Evolutionary conservation across 257 asterid genomes (phyloP).

Genomic region (Solanum verrucosum): DNA sequence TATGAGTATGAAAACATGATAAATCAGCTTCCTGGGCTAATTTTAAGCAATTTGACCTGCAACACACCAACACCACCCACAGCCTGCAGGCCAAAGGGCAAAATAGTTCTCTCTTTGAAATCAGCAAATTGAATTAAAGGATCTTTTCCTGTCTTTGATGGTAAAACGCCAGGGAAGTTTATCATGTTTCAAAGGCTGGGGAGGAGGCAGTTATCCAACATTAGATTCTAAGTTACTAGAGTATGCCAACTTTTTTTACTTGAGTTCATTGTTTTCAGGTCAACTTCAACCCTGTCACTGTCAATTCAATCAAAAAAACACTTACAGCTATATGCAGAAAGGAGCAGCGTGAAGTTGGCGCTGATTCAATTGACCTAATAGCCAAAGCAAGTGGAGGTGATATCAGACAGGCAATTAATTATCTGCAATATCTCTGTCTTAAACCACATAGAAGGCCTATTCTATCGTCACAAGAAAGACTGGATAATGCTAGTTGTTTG

Average conservation of each 20-base stretch:
- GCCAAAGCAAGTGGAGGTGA: conserved; percentile 93
- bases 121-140: neutral
- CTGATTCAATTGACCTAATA: conserved; percentile 56
- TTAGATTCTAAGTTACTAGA: neutral
- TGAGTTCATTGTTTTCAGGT: conserved; percentile 42
- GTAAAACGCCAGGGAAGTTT: neutral
- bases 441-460: conserved; percentile 30
- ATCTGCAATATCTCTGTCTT: conserved; percentile 75
- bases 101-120: neutral
- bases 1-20: neutral
- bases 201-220: neutral
- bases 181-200: neutral
- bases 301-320: conserved; percentile 56
- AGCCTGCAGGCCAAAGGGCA: neutral
- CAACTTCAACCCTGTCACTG: conserved; percentile 68
- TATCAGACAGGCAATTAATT: conserved; percentile 78
- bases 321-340: conserved; percentile 54
- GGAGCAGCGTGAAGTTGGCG: conserved; percentile 54
- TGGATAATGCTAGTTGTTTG: conserved; percentile 15
- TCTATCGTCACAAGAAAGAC: conserved; percentile 26
- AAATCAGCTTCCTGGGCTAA: neutral
- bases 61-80: neutral
- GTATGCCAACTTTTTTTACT: neutral
- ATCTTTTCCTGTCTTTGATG: neutral
- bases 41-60: neutral